Evolutionary conservation across 306 rosid species (phyloP).

Genomic region (Castanea mollissima): DNA sequence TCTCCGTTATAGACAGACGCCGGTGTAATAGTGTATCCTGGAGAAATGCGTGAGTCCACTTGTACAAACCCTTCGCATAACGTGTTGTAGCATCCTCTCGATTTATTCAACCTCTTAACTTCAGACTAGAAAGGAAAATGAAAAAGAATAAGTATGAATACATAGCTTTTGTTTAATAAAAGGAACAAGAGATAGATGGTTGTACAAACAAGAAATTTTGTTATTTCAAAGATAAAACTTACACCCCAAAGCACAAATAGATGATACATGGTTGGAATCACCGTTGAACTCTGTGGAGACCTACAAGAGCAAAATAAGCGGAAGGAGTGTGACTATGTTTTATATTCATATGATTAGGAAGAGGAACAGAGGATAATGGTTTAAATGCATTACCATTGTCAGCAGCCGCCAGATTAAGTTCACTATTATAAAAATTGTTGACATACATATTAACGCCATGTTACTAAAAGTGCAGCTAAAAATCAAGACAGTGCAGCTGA

Average conservation of each 20-base stretch:
- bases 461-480: no score
- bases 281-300: background rate
- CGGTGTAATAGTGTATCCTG: background rate
- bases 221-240: background rate
- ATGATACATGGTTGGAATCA: background rate
- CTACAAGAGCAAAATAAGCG: background rate
- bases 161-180: background rate
- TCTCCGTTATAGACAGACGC: background rate
- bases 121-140: background rate
- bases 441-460: background rate
- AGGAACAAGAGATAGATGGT: background rate
- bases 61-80: constrained; percentile 12
- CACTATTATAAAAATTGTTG: background rate
- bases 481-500: no score
- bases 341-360: background rate
- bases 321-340: no score
- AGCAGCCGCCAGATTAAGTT: background rate
- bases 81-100: constrained; percentile 12
- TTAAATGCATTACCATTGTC: constrained; percentile 19
- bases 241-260: constrained; percentile 23
- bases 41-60: background rate
- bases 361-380: background rate
- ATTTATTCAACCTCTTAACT: fast-evolving
- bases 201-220: background rate
- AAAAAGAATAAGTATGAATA: background rate